Base-by-base conservation (phyloP, 352 stramenopile species). In the Phytophthora fragariae region DNA sequence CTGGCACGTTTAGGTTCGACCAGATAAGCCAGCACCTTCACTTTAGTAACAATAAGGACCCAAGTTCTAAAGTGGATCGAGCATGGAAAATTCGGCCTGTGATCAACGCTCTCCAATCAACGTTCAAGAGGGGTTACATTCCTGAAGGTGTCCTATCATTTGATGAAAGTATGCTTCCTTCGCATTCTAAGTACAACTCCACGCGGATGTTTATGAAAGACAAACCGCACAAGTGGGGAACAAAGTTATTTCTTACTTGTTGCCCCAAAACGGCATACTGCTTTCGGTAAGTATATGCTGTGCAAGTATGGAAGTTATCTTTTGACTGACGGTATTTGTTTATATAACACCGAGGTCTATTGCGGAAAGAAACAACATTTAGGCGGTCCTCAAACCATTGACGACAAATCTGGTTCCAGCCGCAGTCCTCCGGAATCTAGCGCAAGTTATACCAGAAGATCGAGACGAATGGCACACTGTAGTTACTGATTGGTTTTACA, bases 141-240 rank as follows among this genome's bases (percentile, higher is more conserved):
- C 35, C 47, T 3, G 47, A 19, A 2, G 2, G 19, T 2, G 35
- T 60, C 2, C 15, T 67, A 9, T 59, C 49, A 10, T 67, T 67
- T 14, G 61, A 67, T 14, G 60, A 67, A 29, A 33, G 60, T 5
- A 50, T 67, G 61, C 31, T 60, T 1, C 37, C 37, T 6, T n/a
- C 11, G 12, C 37, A 46, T 7, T 17, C 61, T 9, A 53, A 54
- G 19, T 67, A n/a, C 35, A 67, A 67, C 14, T 31, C 6, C 1
- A 60, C 61, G 0, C n/a, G 61, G 5, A n/a, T 59, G 3, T 55
- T 44, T n/a, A 52, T 67, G 49, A 7, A 14, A 1, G 35, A 67
- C 21, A 58, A 67, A 21, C 61, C 61, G 0, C 49, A 67, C 21
- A 67, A 67, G 31, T 54, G 33, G 47, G 61, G 61, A 29, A 67